Conservation (phyloP, 768 basidiomycete species). For the Tephrocybe sp. region DNA sequence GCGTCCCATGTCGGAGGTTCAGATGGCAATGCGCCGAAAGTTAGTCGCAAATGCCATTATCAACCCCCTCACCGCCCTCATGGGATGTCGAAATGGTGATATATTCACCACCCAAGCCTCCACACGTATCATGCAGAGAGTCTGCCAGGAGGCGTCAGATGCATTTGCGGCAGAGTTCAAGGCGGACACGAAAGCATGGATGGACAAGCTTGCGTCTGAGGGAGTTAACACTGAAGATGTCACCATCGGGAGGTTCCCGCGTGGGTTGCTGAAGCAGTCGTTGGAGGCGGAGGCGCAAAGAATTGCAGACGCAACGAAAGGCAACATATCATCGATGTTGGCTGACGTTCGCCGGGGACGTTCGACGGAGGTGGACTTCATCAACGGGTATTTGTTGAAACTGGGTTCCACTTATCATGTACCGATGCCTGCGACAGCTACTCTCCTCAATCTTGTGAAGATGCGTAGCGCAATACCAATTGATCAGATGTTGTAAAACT, state of each 20-base stretch:
- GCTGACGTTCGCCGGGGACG: constrained; percentile 62
- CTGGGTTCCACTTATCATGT: constrained; percentile 61
- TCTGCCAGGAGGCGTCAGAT: constrained; percentile 73
- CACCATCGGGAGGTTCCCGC: constrained; percentile 41
- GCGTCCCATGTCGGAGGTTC: constrained; percentile 64
- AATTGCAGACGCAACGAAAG: constrained; percentile 55
- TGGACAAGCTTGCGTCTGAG: constrained; percentile 27
- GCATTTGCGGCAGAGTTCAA: constrained; percentile 57
- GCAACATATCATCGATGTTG: constrained; percentile 83
- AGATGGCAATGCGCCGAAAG: constrained; percentile 74
- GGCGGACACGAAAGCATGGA: constrained; percentile 37
- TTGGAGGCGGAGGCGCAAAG: constrained; percentile 59
- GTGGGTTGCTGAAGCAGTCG: constrained; percentile 38
- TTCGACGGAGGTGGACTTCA: constrained; percentile 74
- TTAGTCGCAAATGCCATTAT: constrained; percentile 80
- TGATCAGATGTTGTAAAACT: constrained; percentile 40
- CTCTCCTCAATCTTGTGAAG: constrained; percentile 58
- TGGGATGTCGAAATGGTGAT: constrained; percentile 80
- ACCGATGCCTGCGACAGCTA: constrained; percentile 54
- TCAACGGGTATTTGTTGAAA: constrained; percentile 78
- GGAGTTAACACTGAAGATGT: constrained; percentile 26
- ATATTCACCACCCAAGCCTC: constrained; percentile 51
- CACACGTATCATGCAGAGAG: constrained; percentile 39
- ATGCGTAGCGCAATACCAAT: constrained; percentile 57
- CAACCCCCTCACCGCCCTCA: constrained; percentile 83